Base-by-base conservation (phyloP, 441 rosid genomes). In the Gossypium trilobum region DNA sequence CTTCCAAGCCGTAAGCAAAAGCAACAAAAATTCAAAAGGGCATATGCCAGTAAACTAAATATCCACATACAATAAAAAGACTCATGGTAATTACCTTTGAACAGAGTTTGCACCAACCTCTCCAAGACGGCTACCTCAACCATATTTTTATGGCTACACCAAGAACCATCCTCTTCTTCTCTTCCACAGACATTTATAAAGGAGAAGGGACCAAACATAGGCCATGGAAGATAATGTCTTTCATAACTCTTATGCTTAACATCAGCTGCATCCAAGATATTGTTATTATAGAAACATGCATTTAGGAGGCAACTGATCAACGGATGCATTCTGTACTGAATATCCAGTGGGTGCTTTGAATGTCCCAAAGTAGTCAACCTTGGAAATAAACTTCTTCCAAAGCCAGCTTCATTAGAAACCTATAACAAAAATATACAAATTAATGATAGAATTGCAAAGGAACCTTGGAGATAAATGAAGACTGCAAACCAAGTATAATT, bases 311-410 rank as follows among this genome's bases (percentile, higher is more conserved):
- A 31, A 70, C 87, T 82, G 23, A 87, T 79, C 5, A 73, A 67
- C 2, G 88, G 88, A 74, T 85, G 91, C 91, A 85, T 87, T 22
- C 90, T 73, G 68, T 83, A 85, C 75, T 85, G 87, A 46, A 62
- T 73, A n/a, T 78, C 58, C 19, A 87, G 64, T 1, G 83, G 77
- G 62, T 83, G 85, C 66, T 73, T 83, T 11, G 81, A 39, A 48
- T 81, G 76, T 51, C 83, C 83, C 58, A 79, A n/a, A 4, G 70
- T 67, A 55, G 80, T 78, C 59, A 86, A 60, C 78, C 88, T 82
- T 75, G 74, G 81, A 23, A 86, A 87, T 62, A 83, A 79, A 78
- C 90, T 87, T 73, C 86, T 79, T 17, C 87, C 83, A n/a, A 85
- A 85, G 14, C 78, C 82, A 65, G 84, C 87, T 31, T 73, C 55